These are phyloP conservation scores for Globisporangium camurandrum DNA, from an alignment of 352 stramenopile genomes.

Conservation along the genomic window DNA sequence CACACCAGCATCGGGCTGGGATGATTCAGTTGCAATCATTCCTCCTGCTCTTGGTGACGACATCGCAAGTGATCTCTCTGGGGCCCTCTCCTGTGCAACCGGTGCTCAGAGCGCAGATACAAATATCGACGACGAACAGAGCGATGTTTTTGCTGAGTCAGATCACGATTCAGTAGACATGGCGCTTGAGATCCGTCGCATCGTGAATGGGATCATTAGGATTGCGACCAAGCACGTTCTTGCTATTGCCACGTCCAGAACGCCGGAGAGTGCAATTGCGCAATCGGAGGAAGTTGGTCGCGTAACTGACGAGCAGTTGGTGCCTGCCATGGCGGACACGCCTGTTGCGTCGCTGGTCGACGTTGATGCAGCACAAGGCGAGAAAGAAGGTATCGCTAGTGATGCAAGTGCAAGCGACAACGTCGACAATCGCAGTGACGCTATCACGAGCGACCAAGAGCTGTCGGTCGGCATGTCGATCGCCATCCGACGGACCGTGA, in stretches of 20 bases:
- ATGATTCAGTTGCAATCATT: no score
- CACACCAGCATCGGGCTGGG: no score
- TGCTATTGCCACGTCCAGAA: conserved; percentile 6
- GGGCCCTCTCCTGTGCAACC: no score
- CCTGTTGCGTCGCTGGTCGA: no score
- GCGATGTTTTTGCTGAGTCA: neutral
- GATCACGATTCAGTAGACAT: conserved; percentile 18
- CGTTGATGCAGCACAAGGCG: neutral
- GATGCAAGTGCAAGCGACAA: neutral
- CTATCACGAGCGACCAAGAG: conserved; percentile 5
- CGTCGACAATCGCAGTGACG: neutral
- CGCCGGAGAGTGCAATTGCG: conserved; percentile 10
- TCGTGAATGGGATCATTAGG: conserved; percentile 25
- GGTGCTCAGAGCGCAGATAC: neutral
- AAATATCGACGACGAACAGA: neutral
- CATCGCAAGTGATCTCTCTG: no score
- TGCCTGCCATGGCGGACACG: no score
- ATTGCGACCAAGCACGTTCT: conserved; percentile 13
- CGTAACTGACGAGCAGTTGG: neutral
- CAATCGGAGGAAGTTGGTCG: neutral
- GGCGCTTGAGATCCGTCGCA: conserved; percentile 20
- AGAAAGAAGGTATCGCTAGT: neutral
- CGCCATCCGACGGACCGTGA: conserved; percentile 25
- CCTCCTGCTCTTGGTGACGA: no score
- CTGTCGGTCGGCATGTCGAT: conserved; percentile 34